Base-by-base conservation (phyloP, 1,284 basidiomycete genomes). In the Ustilago loliicola region DNA sequence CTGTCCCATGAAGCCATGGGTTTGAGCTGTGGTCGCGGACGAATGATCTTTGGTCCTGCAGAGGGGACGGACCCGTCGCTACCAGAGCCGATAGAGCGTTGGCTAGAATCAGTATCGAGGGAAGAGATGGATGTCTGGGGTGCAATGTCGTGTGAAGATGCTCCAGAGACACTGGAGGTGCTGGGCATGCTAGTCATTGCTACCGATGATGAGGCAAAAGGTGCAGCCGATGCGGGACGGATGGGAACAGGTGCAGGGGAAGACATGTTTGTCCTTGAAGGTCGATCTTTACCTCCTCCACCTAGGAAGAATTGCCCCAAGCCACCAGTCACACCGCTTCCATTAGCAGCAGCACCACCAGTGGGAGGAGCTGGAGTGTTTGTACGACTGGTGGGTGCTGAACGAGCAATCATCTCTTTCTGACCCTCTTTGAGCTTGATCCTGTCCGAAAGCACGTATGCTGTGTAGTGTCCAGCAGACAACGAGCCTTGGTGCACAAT, bases 401-500 rank as follows among this genome's bases (percentile, higher is more conserved):
- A 77, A 15, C 74, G 56, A n/a, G 74, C 74, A 19, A 77, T 51
- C 61, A 69, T 65, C 45, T 77, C 74, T 40, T 61, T 70, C 4
- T 38, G 40, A 3, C 56, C 57, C 3, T 73, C 75, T 52, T 72
- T 79, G n/a, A 76, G 38, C 59, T 72, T 72, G 73, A 80, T 74
- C 27, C 74, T 27, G 47, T 81, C 79, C 23, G 80, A 78, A 21
- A 81, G 68, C 21, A 83, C 80, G 56, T 79, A 84, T 9, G 81
- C 80, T 3, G 81, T 84, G 53, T 84, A 84, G 60, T 84, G 82
- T 13, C 82, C 82, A 2, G 74, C 75, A 9, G 68, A 72, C 54
- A 83, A 66, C 47, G 79, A 77, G 29, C 81, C 82, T 48, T 80
- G 77, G 45, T 97, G 95, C 57, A 96, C 94, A 4, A 97, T 93